Evolutionary conservation across 495 filamentous ascomycete genomes (phyloP).

Genomic region (Pseudoneurospora amorphoporcata): DNA sequence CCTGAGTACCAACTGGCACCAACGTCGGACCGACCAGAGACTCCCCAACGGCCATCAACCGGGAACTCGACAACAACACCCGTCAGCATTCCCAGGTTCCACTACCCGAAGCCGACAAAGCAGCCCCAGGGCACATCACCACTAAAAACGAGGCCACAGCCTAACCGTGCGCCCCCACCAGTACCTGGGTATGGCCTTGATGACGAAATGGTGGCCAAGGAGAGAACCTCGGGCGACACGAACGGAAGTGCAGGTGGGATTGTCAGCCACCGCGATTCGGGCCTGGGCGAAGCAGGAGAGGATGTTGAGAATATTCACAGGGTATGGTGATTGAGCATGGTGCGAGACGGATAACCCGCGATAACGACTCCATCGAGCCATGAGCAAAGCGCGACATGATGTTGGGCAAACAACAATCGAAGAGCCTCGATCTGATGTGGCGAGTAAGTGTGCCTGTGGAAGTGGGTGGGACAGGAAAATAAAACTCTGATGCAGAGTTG

Average conservation of each 20-base stretch:
- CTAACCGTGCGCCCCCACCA: constrained; percentile 28
- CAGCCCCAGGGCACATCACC: constrained; percentile 2
- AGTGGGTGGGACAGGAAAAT: background rate
- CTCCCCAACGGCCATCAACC: background rate
- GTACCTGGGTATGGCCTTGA: constrained; percentile 15
- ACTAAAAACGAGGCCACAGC: constrained; percentile 23
- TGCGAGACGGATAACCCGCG: background rate
- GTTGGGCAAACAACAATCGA: background rate
- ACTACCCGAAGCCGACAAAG: constrained; percentile 13
- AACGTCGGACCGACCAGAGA: background rate
- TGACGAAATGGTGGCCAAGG: background rate
- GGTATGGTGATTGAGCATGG: background rate
- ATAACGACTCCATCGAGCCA: background rate
- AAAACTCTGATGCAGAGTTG: background rate
- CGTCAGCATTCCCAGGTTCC: constrained; percentile 6
- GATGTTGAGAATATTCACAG: constrained; percentile 4
- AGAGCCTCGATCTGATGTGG: background rate
- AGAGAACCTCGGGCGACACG: background rate
- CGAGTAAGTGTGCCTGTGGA: background rate
- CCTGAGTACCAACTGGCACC: constrained; percentile 6
- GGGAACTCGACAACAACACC: constrained; percentile 2
- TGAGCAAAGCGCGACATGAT: background rate
- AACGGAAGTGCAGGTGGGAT: background rate
- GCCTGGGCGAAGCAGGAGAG: background rate
- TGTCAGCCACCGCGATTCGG: background rate